phyloP scores from a whole-genome alignment of 345 rosid species.

The Eucalyptus cladocalyx region DNA sequence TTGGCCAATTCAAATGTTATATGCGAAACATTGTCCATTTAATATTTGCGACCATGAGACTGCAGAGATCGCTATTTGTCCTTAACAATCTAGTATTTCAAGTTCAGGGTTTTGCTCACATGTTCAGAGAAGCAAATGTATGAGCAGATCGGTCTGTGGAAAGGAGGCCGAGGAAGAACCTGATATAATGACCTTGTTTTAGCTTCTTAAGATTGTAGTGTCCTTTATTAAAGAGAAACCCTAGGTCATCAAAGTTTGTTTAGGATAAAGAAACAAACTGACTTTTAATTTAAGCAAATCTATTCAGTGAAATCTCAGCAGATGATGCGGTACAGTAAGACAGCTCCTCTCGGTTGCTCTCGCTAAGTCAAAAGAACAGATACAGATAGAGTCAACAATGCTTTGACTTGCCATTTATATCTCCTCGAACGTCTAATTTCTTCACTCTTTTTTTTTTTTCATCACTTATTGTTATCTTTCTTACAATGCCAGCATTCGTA shows the following conservation, averaged over 20 bases:
- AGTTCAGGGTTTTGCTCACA: background rate
- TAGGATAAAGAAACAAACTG: background rate
- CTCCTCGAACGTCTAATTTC: background rate
- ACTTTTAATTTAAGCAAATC: background rate
- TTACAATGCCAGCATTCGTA: background rate
- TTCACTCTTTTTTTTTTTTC: background rate
- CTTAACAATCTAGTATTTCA: background rate
- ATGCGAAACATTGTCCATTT: background rate
- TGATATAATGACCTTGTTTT: background rate
- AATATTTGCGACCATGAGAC: background rate
- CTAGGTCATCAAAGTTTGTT: background rate
- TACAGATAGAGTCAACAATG: background rate
- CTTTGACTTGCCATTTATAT: background rate
- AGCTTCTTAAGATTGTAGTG: background rate
- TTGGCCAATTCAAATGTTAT: background rate
- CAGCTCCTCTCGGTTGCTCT: too few species aligned
- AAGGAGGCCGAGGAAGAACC: background rate
- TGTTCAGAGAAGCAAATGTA: background rate
- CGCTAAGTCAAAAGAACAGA: background rate
- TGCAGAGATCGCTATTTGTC: background rate
- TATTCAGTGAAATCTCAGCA: background rate
- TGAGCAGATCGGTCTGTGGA: background rate
- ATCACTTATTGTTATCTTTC: background rate
- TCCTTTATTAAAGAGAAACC: background rate
- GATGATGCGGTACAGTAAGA: too few species aligned